phyloP scores from a whole-genome alignment of 2,329 filamentous ascomycete genomes.

The Exophiala calicioides region DNA sequence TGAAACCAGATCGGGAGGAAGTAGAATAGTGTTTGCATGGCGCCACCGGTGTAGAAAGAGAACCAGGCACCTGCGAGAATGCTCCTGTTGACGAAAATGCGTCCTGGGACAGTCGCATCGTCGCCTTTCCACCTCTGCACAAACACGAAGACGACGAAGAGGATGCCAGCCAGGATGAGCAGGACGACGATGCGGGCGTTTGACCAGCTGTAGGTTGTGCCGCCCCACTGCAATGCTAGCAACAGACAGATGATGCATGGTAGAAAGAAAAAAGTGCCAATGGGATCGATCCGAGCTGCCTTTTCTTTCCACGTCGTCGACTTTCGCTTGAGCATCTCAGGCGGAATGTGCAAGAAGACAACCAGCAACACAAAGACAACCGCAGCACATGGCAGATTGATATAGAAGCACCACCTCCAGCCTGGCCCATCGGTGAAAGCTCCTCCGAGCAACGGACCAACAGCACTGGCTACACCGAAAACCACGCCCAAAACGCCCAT shows the following conservation, averaged over 20 bases:
- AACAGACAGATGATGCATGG: constrained; percentile 39
- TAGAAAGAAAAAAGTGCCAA: constrained; percentile 40
- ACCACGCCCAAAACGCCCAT: constrained; percentile 28
- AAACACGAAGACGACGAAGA: constrained; percentile 53
- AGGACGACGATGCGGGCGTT: constrained; percentile 48
- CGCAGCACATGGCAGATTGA: constrained; percentile 39
- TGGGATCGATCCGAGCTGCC: constrained; percentile 36
- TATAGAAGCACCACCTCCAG: constrained; percentile 35
- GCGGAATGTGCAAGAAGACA: constrained; percentile 26
- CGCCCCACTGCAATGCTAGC: constrained; percentile 45
- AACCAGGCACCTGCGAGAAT: constrained; percentile 38
- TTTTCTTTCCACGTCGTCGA: no score
- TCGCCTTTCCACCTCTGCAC: constrained; percentile 49
- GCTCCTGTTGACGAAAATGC: constrained; percentile 42
- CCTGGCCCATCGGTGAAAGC: constrained; percentile 40
- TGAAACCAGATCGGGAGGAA: constrained; percentile 50
- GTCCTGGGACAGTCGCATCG: constrained; percentile 43
- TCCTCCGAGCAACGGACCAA: constrained; percentile 47
- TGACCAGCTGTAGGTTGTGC: constrained; percentile 46
- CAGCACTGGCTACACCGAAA: constrained; percentile 39
- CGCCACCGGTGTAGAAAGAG: constrained; percentile 37
- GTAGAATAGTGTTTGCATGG: constrained; percentile 41
- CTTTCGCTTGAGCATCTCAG: constrained; percentile 19
- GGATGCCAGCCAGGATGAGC: constrained; percentile 47
- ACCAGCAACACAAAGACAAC: constrained; percentile 31